Evolutionary conservation across 2,329 filamentous ascomycete species (phyloP).

Genomic region (Ascochyta pisi): DNA sequence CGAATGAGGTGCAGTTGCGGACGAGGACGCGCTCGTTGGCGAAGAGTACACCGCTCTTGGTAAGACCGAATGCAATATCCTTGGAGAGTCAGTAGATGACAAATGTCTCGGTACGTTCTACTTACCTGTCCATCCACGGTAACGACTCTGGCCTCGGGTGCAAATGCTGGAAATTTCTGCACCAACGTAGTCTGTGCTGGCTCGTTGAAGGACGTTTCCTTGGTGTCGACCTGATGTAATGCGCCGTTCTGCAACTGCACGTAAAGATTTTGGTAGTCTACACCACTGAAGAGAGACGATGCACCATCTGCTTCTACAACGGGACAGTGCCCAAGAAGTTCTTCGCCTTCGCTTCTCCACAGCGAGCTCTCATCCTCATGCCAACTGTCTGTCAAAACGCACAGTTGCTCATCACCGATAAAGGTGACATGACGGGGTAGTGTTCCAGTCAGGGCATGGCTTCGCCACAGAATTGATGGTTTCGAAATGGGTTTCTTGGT

Average conservation of each 20-base stretch:
- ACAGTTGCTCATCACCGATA: conserved; percentile 47
- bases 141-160: conserved; percentile 33
- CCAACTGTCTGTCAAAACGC: conserved; percentile 45
- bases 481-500: conserved; percentile 59
- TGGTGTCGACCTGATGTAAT: conserved; percentile 23
- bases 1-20: conserved; percentile 91
- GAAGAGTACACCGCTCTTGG: conserved; percentile 78
- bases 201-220: conserved; percentile 19
- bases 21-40: conserved; percentile 76
- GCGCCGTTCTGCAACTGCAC: conserved; percentile 34
- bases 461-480: conserved; percentile 53
- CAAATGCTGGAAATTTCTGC: conserved; percentile 37
- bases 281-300: conserved; percentile 32
- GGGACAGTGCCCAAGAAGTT: conserved; percentile 29
- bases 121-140: conserved; percentile 36
- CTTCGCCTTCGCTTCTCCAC: conserved; percentile 34
- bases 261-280: conserved; percentile 32
- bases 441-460: conserved; percentile 20
- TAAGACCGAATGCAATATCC: conserved; percentile 68
- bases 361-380: conserved; percentile 38
- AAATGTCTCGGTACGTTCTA: neutral
- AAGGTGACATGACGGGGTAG: conserved; percentile 58
- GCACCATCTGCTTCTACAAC: conserved; percentile 31
- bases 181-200: conserved; percentile 25
- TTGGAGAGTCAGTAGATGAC: conserved; percentile 35